Base-by-base conservation (phyloP, 2,329 filamentous ascomycete species). In the Fusarium devonianum region DNA sequence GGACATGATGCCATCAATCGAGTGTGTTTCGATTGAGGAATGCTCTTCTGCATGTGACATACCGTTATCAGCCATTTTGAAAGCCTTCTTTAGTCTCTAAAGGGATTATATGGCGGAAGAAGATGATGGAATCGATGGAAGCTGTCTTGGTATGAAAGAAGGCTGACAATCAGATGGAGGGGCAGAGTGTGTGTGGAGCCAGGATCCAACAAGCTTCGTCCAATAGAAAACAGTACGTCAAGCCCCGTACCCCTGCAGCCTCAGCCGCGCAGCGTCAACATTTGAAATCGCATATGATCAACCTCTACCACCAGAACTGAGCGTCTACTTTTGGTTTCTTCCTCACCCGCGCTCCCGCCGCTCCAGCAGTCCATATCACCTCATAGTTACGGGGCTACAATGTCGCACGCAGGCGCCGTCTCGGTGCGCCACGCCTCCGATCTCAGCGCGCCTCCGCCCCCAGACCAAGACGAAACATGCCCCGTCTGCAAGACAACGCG, bases 401-500 rank as follows among this genome's bases (percentile, higher is more conserved):
- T 71, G 69, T 68, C 69, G 40, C 64, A 64, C 39, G 57, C 54
- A 41, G 60, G 60, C 61, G 49, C 57, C 53, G 53, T 68, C 43
- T 70, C 69, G 42, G 53, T 69, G 55, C 68, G 67, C 25, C 62
- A 69, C 45, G 40, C 44, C 40, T 48, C 61, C 17, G 54, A 56
- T 35, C 38, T 53, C 25, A 45, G 30, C 46, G 36, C 46, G 17
- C 53, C 39, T 40, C 50, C 19, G 43, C 61, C 63, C 16, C 45
- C 53, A 53, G 47, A 71, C 54, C 53, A 69, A 38, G 77, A 79
- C 61, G 92, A 97, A 74, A 89, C 92, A 69, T 99, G 94, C 76
- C 94, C 93, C 49, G 90, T 97, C 63, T 99, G 94, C 88, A 97
- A 97, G 76, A 95, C 92, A 51, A 90, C 90, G 52, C 90, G 92